These are phyloP conservation scores for Liriodendron chinense DNA, from an alignment of 164 flowering plant species.

Conservation along the genomic window DNA sequence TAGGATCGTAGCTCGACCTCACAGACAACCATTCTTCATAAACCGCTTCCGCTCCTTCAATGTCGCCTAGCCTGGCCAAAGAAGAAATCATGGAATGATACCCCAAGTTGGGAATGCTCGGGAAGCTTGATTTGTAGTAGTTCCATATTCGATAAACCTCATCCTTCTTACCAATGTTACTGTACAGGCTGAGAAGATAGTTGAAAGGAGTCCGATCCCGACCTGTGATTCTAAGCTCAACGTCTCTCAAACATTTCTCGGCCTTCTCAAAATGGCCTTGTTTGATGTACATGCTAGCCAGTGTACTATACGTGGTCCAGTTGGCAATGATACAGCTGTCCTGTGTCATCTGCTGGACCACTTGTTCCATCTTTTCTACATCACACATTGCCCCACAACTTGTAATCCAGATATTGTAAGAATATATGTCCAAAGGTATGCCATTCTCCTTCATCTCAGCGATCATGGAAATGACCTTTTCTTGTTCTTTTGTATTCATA, in stretches of 20 bases:
- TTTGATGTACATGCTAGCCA: conserved; percentile 78
- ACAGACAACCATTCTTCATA: conserved; percentile 71
- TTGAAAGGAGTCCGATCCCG: conserved; percentile 73
- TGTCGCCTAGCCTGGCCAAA: conserved; percentile 55
- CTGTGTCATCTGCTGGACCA: conserved; percentile 54
- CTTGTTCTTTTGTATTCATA: conserved; percentile 64
- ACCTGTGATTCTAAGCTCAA: conserved; percentile 63
- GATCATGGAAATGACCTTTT: conserved; percentile 54
- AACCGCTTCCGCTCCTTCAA: conserved; percentile 62
- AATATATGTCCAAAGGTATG: conserved; percentile 59
- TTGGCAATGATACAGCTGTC: conserved; percentile 54
- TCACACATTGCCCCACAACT: conserved; percentile 59
- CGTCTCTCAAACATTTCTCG: conserved; percentile 55
- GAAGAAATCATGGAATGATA: conserved; percentile 70
- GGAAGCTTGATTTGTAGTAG: conserved; percentile 55
- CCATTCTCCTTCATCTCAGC: conserved; percentile 66
- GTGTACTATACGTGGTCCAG: conserved; percentile 87
- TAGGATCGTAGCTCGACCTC: conserved; percentile 57
- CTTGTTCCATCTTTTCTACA: conserved; percentile 68
- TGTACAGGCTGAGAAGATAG: conserved; percentile 75
- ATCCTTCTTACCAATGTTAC: conserved; percentile 58
- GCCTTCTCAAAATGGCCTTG: conserved; percentile 57
- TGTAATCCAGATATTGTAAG: conserved; percentile 89
- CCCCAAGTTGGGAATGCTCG: conserved; percentile 62
- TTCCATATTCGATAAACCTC: conserved; percentile 77